A percentile compares a stretch with the other conserved stretches of the same genome.
Evolutionary conservation across 2,329 filamentous ascomycete genomes (phyloP).

Genomic region (Hypoxylon sp.): DNA sequence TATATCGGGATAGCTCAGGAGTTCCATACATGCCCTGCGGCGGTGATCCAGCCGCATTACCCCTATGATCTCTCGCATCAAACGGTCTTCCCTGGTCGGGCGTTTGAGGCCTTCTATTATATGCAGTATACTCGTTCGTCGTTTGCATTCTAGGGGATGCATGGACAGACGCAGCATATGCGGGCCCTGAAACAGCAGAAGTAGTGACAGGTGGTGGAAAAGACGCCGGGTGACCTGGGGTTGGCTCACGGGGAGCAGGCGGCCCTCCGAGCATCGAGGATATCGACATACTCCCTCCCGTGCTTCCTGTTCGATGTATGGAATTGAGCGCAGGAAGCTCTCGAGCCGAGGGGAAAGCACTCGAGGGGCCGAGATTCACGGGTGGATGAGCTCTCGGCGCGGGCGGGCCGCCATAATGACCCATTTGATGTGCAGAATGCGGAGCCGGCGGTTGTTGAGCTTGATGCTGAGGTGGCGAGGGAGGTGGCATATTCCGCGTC

Average conservation of each 20-base stretch:
- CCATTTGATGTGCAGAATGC: constrained; percentile 51
- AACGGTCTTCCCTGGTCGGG: constrained; percentile 76
- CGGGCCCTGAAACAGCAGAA: constrained; percentile 60
- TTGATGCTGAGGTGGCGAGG: constrained; percentile 50
- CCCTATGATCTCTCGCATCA: constrained; percentile 61
- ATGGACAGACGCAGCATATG: constrained; percentile 65
- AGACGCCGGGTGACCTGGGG: constrained; percentile 60
- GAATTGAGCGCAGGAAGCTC: constrained; percentile 57
- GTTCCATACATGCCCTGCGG: constrained; percentile 66
- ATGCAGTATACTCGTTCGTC: constrained; percentile 67
- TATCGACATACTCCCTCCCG: constrained; percentile 72
- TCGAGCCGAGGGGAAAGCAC: constrained; percentile 52
- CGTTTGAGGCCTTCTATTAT: constrained; percentile 77
- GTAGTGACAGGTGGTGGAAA: constrained; percentile 59
- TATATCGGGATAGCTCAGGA: constrained; percentile 71
- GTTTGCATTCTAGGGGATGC: constrained; percentile 70
- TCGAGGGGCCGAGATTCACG: constrained; percentile 52
- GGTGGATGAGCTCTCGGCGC: constrained; percentile 52
- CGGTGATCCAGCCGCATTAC: constrained; percentile 63
- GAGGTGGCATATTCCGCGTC: constrained; percentile 53
- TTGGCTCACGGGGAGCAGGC: constrained; percentile 60
- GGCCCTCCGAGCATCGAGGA: constrained; percentile 72
- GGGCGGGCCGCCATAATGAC: constrained; percentile 51
- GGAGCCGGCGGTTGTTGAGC: constrained; percentile 38
- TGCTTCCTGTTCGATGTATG: constrained; percentile 61